These are phyloP conservation scores for Lachancea fermentati DNA, from an alignment of 805 yeast species.

Conservation along the genomic window DNA sequence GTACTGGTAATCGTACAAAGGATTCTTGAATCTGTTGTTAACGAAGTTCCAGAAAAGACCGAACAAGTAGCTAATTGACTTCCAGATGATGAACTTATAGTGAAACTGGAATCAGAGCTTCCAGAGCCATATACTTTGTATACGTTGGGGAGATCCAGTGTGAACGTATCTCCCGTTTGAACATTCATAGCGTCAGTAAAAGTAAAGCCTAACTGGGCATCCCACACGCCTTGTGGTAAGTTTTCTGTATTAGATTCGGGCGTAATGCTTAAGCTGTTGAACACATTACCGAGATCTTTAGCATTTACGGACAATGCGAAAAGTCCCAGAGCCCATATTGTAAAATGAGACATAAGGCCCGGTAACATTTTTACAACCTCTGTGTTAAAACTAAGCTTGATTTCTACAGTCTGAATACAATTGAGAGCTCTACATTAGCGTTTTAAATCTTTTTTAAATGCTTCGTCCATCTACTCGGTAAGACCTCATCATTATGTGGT, in stretches of 20 bases:
- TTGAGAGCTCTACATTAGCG: no score
- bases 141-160: slow-evolving; percentile 11
- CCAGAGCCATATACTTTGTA: slow-evolving; percentile 10
- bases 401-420: no score
- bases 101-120: no score
- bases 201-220: slow-evolving; percentile 9
- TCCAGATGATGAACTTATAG: slow-evolving; percentile 1
- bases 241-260: slow-evolving; percentile 5
- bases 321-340: no score
- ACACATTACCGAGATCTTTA: slow-evolving; percentile 15
- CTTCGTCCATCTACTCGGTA: no score
- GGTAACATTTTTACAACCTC: no score
- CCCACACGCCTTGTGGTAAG: slow-evolving; percentile 10
- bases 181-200: slow-evolving; percentile 12
- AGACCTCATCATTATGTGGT: no score
- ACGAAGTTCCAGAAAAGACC: slow-evolving; percentile 2
- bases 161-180: slow-evolving; percentile 13
- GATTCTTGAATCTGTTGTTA: slow-evolving; percentile 1
- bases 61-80: slow-evolving; percentile 7
- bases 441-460: no score
- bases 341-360: no score
- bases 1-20: slow-evolving; percentile 2
- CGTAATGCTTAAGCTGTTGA: slow-evolving; percentile 8
- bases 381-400: no score
- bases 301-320: slow-evolving; percentile 11